Conservation (phyloP, 805 yeast species). For the Metschnikowia gruessii region DNA sequence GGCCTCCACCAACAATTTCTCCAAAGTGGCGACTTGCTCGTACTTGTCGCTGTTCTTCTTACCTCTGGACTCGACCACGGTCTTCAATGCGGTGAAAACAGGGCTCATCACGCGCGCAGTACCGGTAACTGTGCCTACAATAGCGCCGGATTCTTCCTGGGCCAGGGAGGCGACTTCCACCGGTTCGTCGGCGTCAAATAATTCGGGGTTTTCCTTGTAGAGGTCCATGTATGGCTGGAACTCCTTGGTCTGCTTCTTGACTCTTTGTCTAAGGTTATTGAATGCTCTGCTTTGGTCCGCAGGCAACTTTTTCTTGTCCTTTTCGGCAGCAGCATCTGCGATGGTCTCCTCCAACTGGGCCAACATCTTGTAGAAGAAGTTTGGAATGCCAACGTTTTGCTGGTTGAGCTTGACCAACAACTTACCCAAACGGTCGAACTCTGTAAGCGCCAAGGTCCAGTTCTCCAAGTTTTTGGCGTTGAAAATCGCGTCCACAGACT, state of each 20-base stretch:
- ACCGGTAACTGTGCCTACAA: conserved; percentile 33
- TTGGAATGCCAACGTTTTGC: conserved; percentile 74
- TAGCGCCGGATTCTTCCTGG: conserved; percentile 28
- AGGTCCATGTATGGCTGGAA: conserved; percentile 55
- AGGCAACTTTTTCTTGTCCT: conserved; percentile 67
- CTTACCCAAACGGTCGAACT: conserved; percentile 76
- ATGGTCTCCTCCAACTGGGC: conserved; percentile 71
- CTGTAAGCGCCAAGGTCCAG: conserved; percentile 73
- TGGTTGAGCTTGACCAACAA: conserved; percentile 65
- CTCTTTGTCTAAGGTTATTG: conserved; percentile 84
- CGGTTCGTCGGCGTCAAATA: conserved; percentile 58
- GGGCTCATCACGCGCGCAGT: conserved; percentile 39
- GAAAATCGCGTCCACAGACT: conserved; percentile 63
- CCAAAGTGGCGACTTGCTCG: conserved; percentile 74
- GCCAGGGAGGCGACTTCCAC: conserved; percentile 35
- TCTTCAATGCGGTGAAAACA: conserved; percentile 69
- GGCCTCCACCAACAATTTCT: conserved; percentile 47
- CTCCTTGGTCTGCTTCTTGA: conserved; percentile 75
- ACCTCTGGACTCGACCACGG: conserved; percentile 87
- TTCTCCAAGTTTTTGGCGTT: conserved; percentile 65
- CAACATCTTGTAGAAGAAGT: conserved; percentile 62
- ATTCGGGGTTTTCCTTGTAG: conserved; percentile 68
- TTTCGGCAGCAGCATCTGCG: conserved; percentile 45
- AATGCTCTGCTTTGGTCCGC: conserved; percentile 82
- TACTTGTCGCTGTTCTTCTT: conserved; percentile 84